phyloP scores from a whole-genome alignment of 2,329 filamentous ascomycete species.

The Beauveria sp. region DNA sequence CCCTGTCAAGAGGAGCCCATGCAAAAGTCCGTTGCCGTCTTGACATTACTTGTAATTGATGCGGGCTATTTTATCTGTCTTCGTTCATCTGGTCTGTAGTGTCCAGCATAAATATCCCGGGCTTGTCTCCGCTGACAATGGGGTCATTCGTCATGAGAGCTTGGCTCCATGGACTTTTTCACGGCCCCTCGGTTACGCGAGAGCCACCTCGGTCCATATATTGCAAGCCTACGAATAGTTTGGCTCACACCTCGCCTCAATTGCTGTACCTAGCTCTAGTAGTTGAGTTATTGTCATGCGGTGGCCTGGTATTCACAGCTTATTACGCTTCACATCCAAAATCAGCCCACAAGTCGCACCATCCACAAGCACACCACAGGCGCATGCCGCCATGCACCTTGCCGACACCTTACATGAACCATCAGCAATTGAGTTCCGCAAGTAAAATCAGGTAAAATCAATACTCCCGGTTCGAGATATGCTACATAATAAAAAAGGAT shows the following conservation, averaged over 20 bases:
- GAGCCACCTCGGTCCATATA: background rate
- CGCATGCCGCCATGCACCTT: background rate
- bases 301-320: background rate
- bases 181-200: background rate
- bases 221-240: too few relatives aligned
- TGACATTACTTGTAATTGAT: background rate
- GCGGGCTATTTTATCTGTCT: background rate
- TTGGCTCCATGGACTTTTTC: background rate
- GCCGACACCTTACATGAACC: background rate
- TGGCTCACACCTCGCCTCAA: too few relatives aligned
- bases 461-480: slow-evolving; percentile 11
- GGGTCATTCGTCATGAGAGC: background rate
- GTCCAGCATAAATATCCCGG: background rate
- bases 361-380: background rate
- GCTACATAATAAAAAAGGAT: background rate
- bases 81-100: background rate
- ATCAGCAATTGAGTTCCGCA: background rate
- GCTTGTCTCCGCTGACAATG: background rate
- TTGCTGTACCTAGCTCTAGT: too few relatives aligned
- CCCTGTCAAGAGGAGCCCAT: background rate
- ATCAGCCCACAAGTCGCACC: background rate
- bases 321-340: background rate
- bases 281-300: too few relatives aligned
- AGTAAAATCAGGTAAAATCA: background rate
- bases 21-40: background rate